Evolutionary conservation across 176 grass and related monocot genomes (phyloP).

Genomic region (Raddia distichophylla): DNA sequence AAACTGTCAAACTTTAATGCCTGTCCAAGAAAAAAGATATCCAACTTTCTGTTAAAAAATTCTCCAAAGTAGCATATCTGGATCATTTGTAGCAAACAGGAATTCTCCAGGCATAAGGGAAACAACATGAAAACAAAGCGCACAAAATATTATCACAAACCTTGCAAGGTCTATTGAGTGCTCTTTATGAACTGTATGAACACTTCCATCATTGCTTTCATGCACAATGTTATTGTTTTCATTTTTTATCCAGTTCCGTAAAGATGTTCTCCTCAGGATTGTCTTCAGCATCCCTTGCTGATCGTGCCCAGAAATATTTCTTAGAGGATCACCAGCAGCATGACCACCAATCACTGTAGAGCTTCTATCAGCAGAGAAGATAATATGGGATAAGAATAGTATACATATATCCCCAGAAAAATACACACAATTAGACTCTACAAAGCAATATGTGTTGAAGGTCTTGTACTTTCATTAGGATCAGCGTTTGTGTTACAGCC

Average conservation of each 20-base stretch:
- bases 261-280: conserved; percentile 76
- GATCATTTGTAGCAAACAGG: background rate
- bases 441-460: background rate
- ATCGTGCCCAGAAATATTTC: conserved; percentile 50
- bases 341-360: conserved; percentile 32
- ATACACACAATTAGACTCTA: background rate
- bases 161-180: conserved; percentile 73
- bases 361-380: conserved; percentile 40
- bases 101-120: background rate
- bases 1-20: background rate
- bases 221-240: conserved; percentile 45
- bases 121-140: conserved; percentile 16
- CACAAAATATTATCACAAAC: conserved; percentile 45
- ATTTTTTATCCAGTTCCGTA: conserved; percentile 74
- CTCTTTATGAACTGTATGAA: conserved; percentile 41
- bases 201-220: conserved; percentile 45
- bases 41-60: background rate
- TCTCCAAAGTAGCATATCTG: background rate
- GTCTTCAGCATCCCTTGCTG: conserved; percentile 82
- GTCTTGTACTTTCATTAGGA: background rate
- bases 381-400: conserved; percentile 28
- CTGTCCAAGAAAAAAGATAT: background rate
- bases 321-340: conserved; percentile 42
- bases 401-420: background rate
- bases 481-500: background rate